Evolutionary conservation across 768 basidiomycete species (phyloP), one percentile per base, ranked within the genome.

Genomic region (Erythrobasidium yunnanense): DNA sequence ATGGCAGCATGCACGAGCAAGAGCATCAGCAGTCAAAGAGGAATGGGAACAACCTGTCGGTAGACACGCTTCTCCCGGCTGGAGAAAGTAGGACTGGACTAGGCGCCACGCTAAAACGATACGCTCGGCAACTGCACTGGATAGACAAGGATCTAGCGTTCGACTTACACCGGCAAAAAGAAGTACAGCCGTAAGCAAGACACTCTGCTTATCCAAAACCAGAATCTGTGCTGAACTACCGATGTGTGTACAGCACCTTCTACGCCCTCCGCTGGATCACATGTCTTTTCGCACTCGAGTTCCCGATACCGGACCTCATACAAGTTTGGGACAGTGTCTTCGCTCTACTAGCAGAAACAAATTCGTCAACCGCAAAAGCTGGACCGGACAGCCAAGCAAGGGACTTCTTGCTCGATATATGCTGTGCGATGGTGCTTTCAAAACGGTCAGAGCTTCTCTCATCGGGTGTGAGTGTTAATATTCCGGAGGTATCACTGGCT

Each of bases 201-300:
- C 13, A 13, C 13, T 8, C 20, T 6, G 23, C 50, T 8, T 11
- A 42, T 8, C 8, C 7, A 13, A 11, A 11, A 27, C 50, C 15
- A 52, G 8, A 22, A 27, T 52, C n/a, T 11, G n/a, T 8, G 50
- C n/a, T n/a, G 13, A 27, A 11, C 8, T n/a, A 23, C 50, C 25
- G 17, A 52, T 23, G 22, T 52, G 13, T 11, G 11, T 8, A n/a
- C 38, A 58, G 56, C 60, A 63, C 60, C 23, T 63, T 63, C 60
- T 63, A 63, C 38, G 60, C 60, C 6, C 49, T 63, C 8, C 60
- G 60, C 2, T 63, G 60, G 60, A 63, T 63, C 47, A 63, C 60
- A 3, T 63, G 60, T 25, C 49, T 63, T 4, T 49, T 63, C 23
- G 60, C 60, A 3, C 29, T 63, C 47, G 60, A 63, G 29, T 63